Evolutionary conservation across 2,329 filamentous ascomycete species (phyloP).

Genomic region (Pseudogymnoascus sp.): DNA sequence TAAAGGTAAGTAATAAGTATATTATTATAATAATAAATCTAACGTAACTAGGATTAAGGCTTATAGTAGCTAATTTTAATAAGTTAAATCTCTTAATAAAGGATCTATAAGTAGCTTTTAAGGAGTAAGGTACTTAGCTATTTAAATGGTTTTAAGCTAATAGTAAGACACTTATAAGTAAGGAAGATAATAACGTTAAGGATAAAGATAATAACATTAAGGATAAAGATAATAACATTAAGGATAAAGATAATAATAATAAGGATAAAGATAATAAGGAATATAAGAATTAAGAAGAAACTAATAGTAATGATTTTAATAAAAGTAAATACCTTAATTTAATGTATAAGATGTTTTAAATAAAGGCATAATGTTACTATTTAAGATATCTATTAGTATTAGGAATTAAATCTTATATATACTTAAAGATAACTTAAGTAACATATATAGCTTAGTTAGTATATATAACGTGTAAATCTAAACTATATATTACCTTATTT

Average conservation of each 20-base stretch:
- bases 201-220: too few relatives aligned
- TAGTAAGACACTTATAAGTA: background rate
- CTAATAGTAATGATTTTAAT: background rate
- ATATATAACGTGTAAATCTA: too few relatives aligned
- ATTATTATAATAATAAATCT: constrained; percentile 4
- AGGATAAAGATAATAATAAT: too few relatives aligned
- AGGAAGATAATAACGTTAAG: background rate
- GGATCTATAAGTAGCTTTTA: constrained; percentile 11
- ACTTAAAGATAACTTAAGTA: too few relatives aligned
- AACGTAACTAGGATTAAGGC: constrained; percentile 12
- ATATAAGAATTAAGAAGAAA: background rate
- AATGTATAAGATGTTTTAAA: background rate
- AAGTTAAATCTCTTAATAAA: constrained; percentile 10
- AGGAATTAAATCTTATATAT: too few relatives aligned
- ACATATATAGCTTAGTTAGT: too few relatives aligned
- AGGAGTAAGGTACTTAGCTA: background rate
- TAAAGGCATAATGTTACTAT: background rate
- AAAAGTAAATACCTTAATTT: background rate
- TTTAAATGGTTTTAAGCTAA: background rate
- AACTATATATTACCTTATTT: too few relatives aligned
- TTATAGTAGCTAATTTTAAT: constrained; percentile 12
- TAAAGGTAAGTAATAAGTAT: constrained; percentile 7
- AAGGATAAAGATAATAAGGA: too few relatives aligned
- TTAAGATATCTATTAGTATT: background rate
- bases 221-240: too few relatives aligned